Evolutionary conservation across 441 rosid species (phyloP).

Genomic region (Erodium moschatum): DNA sequence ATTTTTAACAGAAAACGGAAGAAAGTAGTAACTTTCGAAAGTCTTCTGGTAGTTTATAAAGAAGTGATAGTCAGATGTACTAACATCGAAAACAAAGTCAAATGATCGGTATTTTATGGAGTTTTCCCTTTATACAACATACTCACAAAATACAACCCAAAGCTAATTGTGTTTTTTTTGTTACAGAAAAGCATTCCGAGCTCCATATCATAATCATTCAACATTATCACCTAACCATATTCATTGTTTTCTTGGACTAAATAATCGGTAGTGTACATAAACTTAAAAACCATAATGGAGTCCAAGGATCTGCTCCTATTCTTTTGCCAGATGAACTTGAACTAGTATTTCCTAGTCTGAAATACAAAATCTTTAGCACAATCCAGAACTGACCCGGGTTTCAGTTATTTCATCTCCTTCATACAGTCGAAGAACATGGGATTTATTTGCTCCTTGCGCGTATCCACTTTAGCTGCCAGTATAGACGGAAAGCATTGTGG

Average conservation of each 20-base stretch:
- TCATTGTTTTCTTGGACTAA: not conserved
- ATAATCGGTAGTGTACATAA: not conserved
- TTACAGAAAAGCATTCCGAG: not conserved
- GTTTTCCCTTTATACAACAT: not conserved
- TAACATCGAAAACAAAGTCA: too few species aligned
- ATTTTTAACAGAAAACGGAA: too few species aligned
- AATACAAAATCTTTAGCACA: too few species aligned
- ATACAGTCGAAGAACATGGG: not conserved
- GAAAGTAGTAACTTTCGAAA: too few species aligned
- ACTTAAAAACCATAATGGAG: not conserved
- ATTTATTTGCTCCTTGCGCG: not conserved
- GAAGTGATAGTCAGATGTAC: too few species aligned
- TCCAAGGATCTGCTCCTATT: not conserved
- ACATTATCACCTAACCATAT: not conserved
- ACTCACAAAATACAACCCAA: not conserved
- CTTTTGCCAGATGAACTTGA: constrained; percentile 3
- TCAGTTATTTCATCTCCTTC: not conserved
- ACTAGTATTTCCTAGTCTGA: not conserved
- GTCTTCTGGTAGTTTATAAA: too few species aligned
- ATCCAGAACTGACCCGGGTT: not conserved
- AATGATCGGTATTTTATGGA: too few species aligned
- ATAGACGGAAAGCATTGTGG: too few species aligned
- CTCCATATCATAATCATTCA: too few species aligned
- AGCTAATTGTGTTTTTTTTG: not conserved
- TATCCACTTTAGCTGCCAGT: not conserved